Conservation (phyloP, 257 asterid species). For the Salvia rosmarinus region DNA sequence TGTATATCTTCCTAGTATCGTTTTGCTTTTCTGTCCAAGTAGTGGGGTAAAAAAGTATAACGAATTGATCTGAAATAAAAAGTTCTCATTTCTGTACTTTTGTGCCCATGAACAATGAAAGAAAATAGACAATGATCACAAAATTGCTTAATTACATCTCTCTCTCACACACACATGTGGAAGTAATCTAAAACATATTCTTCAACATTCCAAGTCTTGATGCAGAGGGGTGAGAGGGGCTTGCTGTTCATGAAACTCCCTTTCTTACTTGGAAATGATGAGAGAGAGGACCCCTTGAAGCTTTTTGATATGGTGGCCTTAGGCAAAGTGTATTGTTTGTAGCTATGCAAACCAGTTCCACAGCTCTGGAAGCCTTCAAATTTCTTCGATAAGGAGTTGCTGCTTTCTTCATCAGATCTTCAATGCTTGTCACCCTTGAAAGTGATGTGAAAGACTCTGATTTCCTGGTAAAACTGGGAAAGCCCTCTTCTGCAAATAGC, state of each 20-base stretch:
- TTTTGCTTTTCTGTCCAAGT: neutral
- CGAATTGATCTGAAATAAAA: neutral
- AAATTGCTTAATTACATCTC: conserved; percentile 35
- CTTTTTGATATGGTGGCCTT: conserved; percentile 56
- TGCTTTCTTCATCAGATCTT: conserved; percentile 70
- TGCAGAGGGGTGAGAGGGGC: conserved; percentile 41
- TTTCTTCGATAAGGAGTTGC: conserved; percentile 42
- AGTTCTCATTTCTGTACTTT: conserved; percentile 18
- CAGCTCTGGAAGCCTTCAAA: conserved; percentile 55
- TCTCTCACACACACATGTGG: neutral
- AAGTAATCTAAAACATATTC: neutral
- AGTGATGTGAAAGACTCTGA: conserved; percentile 79
- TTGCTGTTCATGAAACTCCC: conserved; percentile 39
- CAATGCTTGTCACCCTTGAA: conserved; percentile 66
- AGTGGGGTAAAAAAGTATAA: conserved; percentile 25
- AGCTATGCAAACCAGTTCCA: conserved; percentile 52
- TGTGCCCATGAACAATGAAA: conserved; percentile 24
- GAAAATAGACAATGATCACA: conserved; percentile 29
- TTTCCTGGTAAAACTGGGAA: conserved; percentile 70
- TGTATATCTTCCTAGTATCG: neutral
- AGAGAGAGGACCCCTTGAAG: conserved; percentile 41
- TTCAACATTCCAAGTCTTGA: conserved; percentile 39
- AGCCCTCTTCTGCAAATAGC: conserved; percentile 76
- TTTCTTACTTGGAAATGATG: conserved; percentile 44
- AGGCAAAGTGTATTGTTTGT: conserved; percentile 61